A percentile compares a stretch with the other conserved stretches of the same genome.
These are phyloP conservation scores for Populus trichocarpa DNA, from an alignment of 441 rosid species.

Conservation along the genomic window DNA sequence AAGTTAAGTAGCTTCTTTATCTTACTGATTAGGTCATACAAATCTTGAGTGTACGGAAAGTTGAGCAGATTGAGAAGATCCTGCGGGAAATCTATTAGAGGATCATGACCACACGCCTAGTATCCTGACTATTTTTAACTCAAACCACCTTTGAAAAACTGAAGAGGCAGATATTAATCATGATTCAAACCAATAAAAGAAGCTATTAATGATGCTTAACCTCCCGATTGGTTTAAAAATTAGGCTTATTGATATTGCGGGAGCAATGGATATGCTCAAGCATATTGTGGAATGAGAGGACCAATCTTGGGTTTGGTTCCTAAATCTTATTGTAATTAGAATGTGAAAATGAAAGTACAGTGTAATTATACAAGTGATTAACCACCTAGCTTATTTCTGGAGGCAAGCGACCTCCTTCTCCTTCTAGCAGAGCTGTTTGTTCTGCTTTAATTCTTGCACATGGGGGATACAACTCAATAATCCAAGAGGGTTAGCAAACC, in stretches of 20 bases:
- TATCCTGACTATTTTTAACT: neutral
- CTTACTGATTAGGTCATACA: neutral
- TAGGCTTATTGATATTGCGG: neutral
- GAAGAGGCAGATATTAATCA: neutral
- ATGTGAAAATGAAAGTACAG: neutral
- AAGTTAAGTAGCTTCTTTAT: neutral
- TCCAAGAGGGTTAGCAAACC: neutral
- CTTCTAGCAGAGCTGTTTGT: neutral
- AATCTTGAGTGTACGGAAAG: neutral
- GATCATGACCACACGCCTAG: constrained; percentile 11
- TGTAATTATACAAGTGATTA: neutral
- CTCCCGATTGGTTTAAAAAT: neutral
- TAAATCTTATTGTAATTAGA: neutral
- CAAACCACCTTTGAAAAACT: neutral
- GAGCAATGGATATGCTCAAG: neutral
- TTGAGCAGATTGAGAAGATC: constrained; percentile 9
- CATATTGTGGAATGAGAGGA: neutral
- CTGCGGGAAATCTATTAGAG: neutral
- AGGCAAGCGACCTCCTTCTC: neutral
- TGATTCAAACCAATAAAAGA: neutral
- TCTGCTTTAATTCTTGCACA: neutral
- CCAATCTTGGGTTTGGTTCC: neutral
- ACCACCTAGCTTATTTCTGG: neutral
- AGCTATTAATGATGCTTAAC: neutral
- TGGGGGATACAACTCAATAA: neutral